phyloP scores from a whole-genome alignment of 352 stramenopile genomes.

The Peronospora farinosa region DNA sequence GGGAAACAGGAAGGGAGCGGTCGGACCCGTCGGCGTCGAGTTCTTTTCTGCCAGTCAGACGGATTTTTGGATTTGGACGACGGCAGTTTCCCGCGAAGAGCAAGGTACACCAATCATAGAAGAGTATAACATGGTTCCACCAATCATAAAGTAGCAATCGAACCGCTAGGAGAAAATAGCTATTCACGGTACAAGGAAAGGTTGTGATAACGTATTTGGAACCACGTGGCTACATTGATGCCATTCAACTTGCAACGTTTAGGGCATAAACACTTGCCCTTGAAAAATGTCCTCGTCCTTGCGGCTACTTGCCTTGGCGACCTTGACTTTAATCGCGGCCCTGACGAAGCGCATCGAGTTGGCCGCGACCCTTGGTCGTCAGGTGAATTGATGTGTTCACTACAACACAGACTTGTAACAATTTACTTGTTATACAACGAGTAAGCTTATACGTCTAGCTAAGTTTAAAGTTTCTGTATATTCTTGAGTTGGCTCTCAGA shows the following conservation, averaged over 20 bases:
- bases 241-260: not conserved
- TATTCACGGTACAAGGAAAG: slow-evolving; percentile 22
- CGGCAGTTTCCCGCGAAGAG: slow-evolving; percentile 19
- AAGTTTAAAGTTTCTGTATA: no score
- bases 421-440: no score
- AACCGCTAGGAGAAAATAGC: slow-evolving; percentile 20
- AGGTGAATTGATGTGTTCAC: no score
- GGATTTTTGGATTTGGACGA: slow-evolving; percentile 24
- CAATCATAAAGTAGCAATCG: slow-evolving; percentile 21
- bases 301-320: no score
- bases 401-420: no score
- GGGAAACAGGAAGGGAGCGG: slow-evolving; percentile 7
- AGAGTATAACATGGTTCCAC: slow-evolving; percentile 13
- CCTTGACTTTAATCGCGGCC: no score
- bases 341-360: no score
- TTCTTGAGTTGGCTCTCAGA: no score
- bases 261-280: no score
- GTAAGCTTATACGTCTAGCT: no score
- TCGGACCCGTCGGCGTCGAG: slow-evolving; percentile 33
- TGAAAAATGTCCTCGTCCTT: no score
- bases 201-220: slow-evolving; percentile 10
- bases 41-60: slow-evolving; percentile 39
- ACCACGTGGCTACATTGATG: slow-evolving; percentile 9
- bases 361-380: no score
- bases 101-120: slow-evolving; percentile 17